Base-by-base conservation (phyloP, 495 filamentous ascomycete genomes). In the Penicillium soppii region DNA sequence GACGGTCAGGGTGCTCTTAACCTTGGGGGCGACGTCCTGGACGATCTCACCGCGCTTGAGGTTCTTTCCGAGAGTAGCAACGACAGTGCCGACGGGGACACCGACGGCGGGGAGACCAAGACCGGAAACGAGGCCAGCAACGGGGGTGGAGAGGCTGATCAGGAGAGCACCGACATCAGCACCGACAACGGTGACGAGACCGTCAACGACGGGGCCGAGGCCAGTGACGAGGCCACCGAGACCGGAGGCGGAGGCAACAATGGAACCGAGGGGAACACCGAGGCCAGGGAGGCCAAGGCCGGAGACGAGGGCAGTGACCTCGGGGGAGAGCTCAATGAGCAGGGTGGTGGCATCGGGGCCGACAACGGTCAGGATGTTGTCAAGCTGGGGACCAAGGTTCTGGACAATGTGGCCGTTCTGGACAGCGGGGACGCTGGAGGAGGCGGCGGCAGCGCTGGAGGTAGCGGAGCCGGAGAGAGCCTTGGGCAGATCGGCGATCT, bases 241-340 rank as follows among this genome's bases (percentile, higher is more conserved):
- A 39, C 47, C 48, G 59, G 47, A 48, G 48, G 66, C 66, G 22
- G 66, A 67, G 52, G 60, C 59, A 32, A 63, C 47, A 30, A 66
- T 47, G 13, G 60, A 52, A 19, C 60, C 63, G 43, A 66, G 54
- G 42, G 62, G 59, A 47, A 50, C 48, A 37, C 67, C 67, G 41
- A 70, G 55, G 47, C 43, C 44, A 47, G 57, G 49, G 49, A 65
- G 65, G 45, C 62, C 62, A 9, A 70, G 62, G 50, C 67, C 65
- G 29, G 56, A 58, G 53, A 70, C 56, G 53, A 68, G 62, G 38
- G 48, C 54, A 38, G 67, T 46, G 17, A 70, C 58, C 48, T 70
- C 67, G 30, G 67, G 67, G 54, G 62, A 68, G 47, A 70, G 62
- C 42, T 58, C 47, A 27, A 70, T 50, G 47, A 70, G 67, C 37